Conservation (phyloP, 1,139 yeast species). For the Taphrina deformans region DNA sequence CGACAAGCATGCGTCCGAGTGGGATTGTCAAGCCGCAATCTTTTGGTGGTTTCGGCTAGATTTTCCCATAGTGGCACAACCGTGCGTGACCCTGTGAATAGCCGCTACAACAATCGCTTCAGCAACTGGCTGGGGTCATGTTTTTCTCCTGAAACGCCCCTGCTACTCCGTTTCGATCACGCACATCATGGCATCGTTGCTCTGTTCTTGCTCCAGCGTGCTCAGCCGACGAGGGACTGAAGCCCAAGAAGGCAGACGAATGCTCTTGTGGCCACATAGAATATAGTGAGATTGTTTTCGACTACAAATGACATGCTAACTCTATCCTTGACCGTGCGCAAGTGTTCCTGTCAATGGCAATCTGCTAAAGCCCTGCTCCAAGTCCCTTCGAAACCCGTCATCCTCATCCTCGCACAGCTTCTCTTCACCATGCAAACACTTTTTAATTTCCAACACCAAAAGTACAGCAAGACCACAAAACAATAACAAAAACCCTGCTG, state of each 20-base stretch:
- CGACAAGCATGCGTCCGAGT: not conserved
- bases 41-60: not conserved
- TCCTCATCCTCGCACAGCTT: not conserved
- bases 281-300: not conserved
- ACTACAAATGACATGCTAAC: not conserved
- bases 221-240: too few species aligned
- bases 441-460: not conserved
- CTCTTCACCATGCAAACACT: not conserved
- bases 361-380: not conserved
- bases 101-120: too few species aligned
- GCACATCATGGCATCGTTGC: too few species aligned
- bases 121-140: too few species aligned
- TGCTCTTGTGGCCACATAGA: not conserved
- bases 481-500: not conserved
- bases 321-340: not conserved
- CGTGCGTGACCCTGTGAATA: too few species aligned
- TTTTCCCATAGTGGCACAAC: not conserved
- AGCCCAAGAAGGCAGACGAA: too few species aligned
- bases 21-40: not conserved
- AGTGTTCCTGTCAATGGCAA: not conserved
- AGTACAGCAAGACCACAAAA: not conserved
- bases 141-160: too few species aligned
- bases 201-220: too few species aligned
- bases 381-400: not conserved
- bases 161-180: too few species aligned